Percentiles rank a stretch among this genome's conserved stretches.
Conservation (phyloP, 208 protist species). For the Wallacemonas sp. region DNA sequence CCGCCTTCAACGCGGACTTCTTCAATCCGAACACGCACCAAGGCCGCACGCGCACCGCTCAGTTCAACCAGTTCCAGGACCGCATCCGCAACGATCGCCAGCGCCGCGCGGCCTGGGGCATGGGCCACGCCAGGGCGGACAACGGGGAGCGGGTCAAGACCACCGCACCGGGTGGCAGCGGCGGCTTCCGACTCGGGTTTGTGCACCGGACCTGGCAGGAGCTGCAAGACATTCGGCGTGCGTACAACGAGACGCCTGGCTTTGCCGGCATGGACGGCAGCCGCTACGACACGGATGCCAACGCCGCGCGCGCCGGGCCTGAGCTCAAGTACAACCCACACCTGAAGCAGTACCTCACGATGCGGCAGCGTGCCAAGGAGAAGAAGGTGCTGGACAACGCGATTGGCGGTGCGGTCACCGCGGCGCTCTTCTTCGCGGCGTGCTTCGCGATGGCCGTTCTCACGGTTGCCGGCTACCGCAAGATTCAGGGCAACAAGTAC, state of each 20-base stretch:
- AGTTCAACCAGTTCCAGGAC: slow-evolving; percentile 29
- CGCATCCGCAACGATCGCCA: slow-evolving; percentile 6
- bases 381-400: slow-evolving; percentile 41
- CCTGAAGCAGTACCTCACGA: slow-evolving; percentile 42
- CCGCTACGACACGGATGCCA: slow-evolving; percentile 35
- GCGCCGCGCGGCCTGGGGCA: background rate
- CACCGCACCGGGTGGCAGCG: background rate
- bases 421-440: slow-evolving; percentile 20
- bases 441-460: slow-evolving; percentile 16
- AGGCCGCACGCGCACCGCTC: slow-evolving; percentile 25
- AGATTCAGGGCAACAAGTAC: background rate
- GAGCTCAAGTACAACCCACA: slow-evolving; percentile 26
- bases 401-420: slow-evolving; percentile 20
- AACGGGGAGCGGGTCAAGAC: slow-evolving; percentile 2
- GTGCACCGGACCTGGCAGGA: slow-evolving; percentile 6
- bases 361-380: slow-evolving; percentile 40
- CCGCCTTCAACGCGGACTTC: slow-evolving; percentile 14
- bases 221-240: slow-evolving; percentile 24
- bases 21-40: slow-evolving; percentile 28
- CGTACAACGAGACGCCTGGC: slow-evolving; percentile 24
- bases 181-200: slow-evolving; percentile 5
- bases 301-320: slow-evolving; percentile 23
- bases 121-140: background rate
- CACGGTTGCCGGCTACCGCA: background rate
- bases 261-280: slow-evolving; percentile 55